Evolutionary conservation across 768 basidiomycete genomes (phyloP), one percentile per base, ranked within the genome.

Genomic region (Gymnopilus junonius): DNA sequence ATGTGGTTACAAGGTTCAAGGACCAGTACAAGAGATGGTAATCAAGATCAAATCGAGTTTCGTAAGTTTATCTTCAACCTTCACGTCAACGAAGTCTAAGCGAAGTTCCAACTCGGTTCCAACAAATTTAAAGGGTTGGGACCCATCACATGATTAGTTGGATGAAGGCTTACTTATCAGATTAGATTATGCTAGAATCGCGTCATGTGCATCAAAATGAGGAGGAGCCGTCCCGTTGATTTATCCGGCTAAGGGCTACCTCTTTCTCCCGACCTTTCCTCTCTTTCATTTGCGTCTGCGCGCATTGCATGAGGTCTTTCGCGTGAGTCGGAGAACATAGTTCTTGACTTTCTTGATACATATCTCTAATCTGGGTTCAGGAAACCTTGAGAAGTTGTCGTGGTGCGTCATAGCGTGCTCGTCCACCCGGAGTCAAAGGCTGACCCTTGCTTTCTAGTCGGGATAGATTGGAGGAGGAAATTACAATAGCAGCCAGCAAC

Each of bases 131-230:
- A n/a, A n/a, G n/a, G n/a, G n/a, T n/a, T n/a, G n/a, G n/a, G n/a
- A n/a, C n/a, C n/a, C n/a, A n/a, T n/a, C n/a, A n/a, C n/a, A n/a
- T n/a, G n/a, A n/a, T n/a, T n/a, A n/a, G n/a, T 37, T 37, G 12
- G 8, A 17, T 12, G 17, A 20, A 42, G 8, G 17, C 17, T 2
- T 15, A n/a, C 21, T 50, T 50, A 51, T 51, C 48, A 32, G 48
- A 51, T 51, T 51, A 51, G 48, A 51, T 51, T 14, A 17, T 5
- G 20, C 7, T 2, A 32, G 15, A 4, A 51, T 51, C 48, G 48
- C 48, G 48, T 51, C 48, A 51, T 51, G 48, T 51, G 48, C 48
- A 51, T 51, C 48, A 51, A 51, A 51, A 51, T 51, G 48, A 51
- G 48, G n/a, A 8, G 12, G 29, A 14, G 48, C 15, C 7, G 29